Evolutionary conservation across 352 stramenopile genomes (phyloP).

Genomic region (Globisporangium perplexum): DNA sequence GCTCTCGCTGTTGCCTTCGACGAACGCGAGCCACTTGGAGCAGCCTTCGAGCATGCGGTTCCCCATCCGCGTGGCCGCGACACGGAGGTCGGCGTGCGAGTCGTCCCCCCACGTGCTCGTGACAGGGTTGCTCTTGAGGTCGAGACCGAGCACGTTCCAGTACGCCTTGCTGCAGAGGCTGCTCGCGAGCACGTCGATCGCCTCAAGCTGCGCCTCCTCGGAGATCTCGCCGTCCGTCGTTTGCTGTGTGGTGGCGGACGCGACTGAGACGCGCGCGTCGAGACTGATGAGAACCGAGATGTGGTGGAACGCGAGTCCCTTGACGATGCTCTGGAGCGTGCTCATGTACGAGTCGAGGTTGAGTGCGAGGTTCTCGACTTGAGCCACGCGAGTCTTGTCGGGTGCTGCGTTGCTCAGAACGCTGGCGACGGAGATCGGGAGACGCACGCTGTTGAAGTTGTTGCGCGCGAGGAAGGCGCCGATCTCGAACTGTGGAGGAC

Average conservation of each 20-base stretch:
- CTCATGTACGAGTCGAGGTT: constrained; percentile 29
- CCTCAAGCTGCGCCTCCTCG: constrained; percentile 29
- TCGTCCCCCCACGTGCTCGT: constrained; percentile 44
- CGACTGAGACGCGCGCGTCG: constrained; percentile 21
- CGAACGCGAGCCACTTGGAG: constrained; percentile 61
- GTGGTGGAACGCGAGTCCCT: constrained; percentile 31
- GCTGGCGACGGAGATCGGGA: constrained; percentile 26
- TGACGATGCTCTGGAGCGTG: constrained; percentile 36
- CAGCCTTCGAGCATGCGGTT: constrained; percentile 63
- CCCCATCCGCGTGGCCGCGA: constrained; percentile 40
- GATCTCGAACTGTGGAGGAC: constrained; percentile 28
- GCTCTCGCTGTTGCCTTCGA: constrained; percentile 52
- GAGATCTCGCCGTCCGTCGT: constrained; percentile 17
- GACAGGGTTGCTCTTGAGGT: constrained; percentile 60
- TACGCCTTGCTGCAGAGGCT: constrained; percentile 51
- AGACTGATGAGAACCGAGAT: constrained; percentile 44
- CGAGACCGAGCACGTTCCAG: constrained; percentile 73
- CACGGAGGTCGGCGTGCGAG: constrained; percentile 34
- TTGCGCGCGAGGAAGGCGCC: constrained; percentile 33
- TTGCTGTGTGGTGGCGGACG: neutral
- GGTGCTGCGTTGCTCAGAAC: constrained; percentile 36
- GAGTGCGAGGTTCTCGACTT: constrained; percentile 27
- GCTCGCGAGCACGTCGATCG: constrained; percentile 36
- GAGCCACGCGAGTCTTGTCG: constrained; percentile 22
- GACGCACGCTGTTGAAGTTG: constrained; percentile 49